Conservation (phyloP, 169 alveolate genomes). For the Eimeria necatrix region DNA sequence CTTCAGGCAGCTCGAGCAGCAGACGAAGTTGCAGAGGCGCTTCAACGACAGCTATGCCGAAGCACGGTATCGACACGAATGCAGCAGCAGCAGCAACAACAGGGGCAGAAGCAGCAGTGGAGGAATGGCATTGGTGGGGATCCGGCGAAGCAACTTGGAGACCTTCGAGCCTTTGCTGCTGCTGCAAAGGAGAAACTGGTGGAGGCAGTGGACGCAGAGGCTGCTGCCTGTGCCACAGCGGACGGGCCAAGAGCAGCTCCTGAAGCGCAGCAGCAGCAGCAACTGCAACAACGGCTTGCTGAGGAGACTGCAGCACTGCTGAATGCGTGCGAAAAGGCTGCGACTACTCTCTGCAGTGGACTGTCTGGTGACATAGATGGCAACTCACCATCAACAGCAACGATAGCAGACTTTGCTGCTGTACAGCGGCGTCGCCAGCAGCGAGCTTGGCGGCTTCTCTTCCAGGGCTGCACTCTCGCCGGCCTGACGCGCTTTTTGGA, state of each 20-base stretch:
- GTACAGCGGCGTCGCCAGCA: conserved; percentile 45
- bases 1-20: conserved; percentile 23
- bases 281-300: conserved; percentile 24
- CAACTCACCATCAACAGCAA: not conserved
- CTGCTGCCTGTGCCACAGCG: not conserved
- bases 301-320: conserved; percentile 56
- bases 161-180: conserved; percentile 2
- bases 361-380: not conserved
- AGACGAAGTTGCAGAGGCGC: conserved; percentile 20
- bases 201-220: not conserved
- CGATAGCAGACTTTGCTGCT: not conserved
- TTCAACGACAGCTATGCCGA: conserved; percentile 6
- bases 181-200: not conserved
- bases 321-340: conserved; percentile 53
- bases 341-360: not conserved
- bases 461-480: conserved; percentile 42
- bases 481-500: not conserved
- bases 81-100: conserved; percentile 3
- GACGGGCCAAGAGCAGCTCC: not conserved
- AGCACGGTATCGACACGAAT: not conserved
- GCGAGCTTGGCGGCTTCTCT: conserved; percentile 33
- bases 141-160: not conserved
- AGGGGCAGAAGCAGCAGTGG: not conserved
- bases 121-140: not conserved
- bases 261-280: not conserved